These are phyloP conservation scores for Cytospora schulzeri DNA, from an alignment of 2,329 filamentous ascomycete species.

Conservation along the genomic window DNA sequence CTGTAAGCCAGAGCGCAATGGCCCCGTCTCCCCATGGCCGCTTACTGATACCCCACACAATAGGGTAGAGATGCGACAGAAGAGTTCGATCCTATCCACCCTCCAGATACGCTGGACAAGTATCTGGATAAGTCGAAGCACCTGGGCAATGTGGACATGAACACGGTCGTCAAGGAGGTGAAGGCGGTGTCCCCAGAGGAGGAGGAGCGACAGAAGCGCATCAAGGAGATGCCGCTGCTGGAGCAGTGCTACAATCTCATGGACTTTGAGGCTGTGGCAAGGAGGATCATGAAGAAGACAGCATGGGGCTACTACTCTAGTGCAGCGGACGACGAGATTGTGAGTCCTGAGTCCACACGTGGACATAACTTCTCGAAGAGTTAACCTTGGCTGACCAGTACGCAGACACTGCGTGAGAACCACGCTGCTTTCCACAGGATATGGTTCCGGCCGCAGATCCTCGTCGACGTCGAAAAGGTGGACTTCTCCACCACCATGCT, in stretches of 20 bases:
- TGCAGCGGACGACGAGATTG: slow-evolving; percentile 86
- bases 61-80: slow-evolving; percentile 89
- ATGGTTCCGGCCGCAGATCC: slow-evolving; percentile 88
- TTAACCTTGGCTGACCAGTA: background rate
- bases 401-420: slow-evolving; percentile 89
- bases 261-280: slow-evolving; percentile 94
- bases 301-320: slow-evolving; percentile 98
- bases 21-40: too few relatives aligned
- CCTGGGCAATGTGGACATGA: slow-evolving; percentile 86
- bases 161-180: slow-evolving; percentile 67
- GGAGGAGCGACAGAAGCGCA: slow-evolving; percentile 69
- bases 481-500: slow-evolving; percentile 93
- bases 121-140: slow-evolving; percentile 86
- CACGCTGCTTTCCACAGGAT: slow-evolving; percentile 95
- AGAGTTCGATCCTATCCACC: slow-evolving; percentile 86
- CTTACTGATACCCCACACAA: background rate
- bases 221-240: slow-evolving; percentile 74
- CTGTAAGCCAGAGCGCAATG: slow-evolving; percentile 46
- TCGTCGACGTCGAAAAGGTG: slow-evolving; percentile 86
- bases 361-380: background rate
- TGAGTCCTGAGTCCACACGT: slow-evolving; percentile 53
- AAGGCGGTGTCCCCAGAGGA: slow-evolving; percentile 64
- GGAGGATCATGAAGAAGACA: slow-evolving; percentile 88
- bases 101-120: slow-evolving; percentile 83
- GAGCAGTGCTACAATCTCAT: slow-evolving; percentile 91